Conservation (phyloP, 176 grass and related monocot genomes). For the Carex scoparia region DNA sequence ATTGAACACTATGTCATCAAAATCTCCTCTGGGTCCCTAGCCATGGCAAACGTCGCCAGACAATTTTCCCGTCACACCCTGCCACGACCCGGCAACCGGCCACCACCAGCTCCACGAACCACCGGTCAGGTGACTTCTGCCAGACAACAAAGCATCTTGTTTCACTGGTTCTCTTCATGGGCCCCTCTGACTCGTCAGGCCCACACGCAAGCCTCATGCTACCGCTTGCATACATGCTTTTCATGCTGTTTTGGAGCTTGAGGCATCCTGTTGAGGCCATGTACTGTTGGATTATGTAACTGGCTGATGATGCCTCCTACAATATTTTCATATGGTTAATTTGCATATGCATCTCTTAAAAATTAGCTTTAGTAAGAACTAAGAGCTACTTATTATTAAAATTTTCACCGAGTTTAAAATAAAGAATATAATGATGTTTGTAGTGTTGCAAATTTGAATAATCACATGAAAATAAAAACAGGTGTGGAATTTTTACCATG, state of each 20-base stretch:
- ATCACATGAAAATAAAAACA: neutral
- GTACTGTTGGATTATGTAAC: slow-evolving; percentile 46
- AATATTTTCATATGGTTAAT: neutral
- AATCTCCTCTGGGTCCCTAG: slow-evolving; percentile 20
- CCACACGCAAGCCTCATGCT: slow-evolving; percentile 29
- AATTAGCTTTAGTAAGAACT: neutral
- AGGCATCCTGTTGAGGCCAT: slow-evolving; percentile 31
- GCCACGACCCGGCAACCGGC: slow-evolving; percentile 22
- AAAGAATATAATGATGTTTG: neutral
- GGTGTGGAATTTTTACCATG: too few relatives aligned
- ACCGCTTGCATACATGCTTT: slow-evolving; percentile 45
- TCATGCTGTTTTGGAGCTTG: slow-evolving; percentile 26
- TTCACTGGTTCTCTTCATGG: slow-evolving; percentile 11
- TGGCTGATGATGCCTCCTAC: slow-evolving; percentile 42
- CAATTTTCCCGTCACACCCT: slow-evolving; percentile 33
- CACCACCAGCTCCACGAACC: slow-evolving; percentile 44
- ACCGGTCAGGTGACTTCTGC: slow-evolving; percentile 38
- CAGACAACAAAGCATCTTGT: slow-evolving; percentile 43
- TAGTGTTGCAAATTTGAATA: neutral
- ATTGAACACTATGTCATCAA: slow-evolving; percentile 44
- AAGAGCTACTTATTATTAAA: neutral
- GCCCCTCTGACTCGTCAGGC: neutral
- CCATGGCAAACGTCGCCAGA: slow-evolving; percentile 42
- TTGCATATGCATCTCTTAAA: neutral
- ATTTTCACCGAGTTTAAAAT: neutral